Percentiles rank a stretch among this genome's conserved stretches.
phyloP scores from a whole-genome alignment of 768 basidiomycete genomes.

The Ramaria rubella region DNA sequence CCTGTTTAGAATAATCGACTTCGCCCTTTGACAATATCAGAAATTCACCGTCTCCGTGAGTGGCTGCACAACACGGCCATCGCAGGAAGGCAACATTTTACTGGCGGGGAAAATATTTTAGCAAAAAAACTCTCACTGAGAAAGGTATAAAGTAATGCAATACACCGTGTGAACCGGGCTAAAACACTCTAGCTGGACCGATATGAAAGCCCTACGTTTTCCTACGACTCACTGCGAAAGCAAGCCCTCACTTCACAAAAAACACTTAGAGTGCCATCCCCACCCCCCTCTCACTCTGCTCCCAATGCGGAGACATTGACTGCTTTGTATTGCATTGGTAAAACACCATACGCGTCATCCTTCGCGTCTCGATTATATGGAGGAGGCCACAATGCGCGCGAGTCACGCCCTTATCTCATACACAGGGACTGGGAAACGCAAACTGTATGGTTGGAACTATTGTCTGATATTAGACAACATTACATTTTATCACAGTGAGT shows the following conservation, averaged over 20 bases:
- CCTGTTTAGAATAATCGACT: not conserved
- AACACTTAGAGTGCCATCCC: conserved; percentile 21
- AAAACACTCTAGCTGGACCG: not conserved
- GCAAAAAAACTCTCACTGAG: not conserved
- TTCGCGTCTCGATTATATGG: conserved; percentile 62
- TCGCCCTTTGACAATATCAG: conserved; percentile 1
- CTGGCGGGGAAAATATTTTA: conserved; percentile 7
- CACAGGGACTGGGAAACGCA: conserved; percentile 67
- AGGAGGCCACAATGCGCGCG: conserved; percentile 27
- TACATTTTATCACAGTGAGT: conserved; percentile 55
- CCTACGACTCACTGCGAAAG: conserved; percentile 1
- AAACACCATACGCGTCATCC: conserved; percentile 59
- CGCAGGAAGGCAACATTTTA: conserved; percentile 5
- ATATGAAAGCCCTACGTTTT: not conserved
- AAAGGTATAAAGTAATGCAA: conserved; percentile 1
- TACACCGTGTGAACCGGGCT: not conserved
- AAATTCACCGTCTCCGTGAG: conserved; percentile 1
- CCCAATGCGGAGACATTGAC: conserved; percentile 35
- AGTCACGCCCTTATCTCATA: conserved; percentile 34
- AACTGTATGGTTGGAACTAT: conserved; percentile 69
- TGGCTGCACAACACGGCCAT: conserved; percentile 1
- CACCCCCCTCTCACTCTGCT: conserved; percentile 20
- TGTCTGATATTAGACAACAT: conserved; percentile 66
- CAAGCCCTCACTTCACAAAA: not conserved
- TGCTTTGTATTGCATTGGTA: conserved; percentile 47